Evolutionary conservation across 139 green algal species (phyloP).

Genomic region (Marvania coccoides): DNA sequence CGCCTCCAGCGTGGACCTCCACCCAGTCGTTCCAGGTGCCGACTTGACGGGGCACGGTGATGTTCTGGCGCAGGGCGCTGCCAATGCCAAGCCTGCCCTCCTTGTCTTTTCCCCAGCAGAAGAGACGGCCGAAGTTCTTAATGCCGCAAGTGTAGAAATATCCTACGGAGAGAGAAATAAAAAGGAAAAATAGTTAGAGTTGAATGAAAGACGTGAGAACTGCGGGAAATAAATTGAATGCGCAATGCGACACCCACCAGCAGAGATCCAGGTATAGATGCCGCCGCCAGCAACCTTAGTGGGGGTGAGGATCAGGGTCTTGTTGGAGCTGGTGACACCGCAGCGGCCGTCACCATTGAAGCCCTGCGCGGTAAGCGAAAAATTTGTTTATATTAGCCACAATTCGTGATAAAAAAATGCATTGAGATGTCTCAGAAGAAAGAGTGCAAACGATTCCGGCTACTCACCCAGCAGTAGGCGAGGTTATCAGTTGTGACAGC

Average conservation of each 20-base stretch:
- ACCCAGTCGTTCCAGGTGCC: not conserved
- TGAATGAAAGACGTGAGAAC: too few relatives aligned
- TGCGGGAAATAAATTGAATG: too few relatives aligned
- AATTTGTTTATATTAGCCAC: too few relatives aligned
- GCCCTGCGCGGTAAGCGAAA: too few relatives aligned
- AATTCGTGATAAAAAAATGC: too few relatives aligned
- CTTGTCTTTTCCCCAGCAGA: not conserved
- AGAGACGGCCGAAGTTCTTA: not conserved
- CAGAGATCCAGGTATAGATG: not conserved
- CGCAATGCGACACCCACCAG: too few relatives aligned
- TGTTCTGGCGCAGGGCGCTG: not conserved
- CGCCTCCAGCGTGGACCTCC: not conserved
- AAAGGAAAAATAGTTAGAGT: too few relatives aligned
- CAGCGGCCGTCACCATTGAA: not conserved
- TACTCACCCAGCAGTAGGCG: not conserved
- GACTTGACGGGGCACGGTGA: not conserved
- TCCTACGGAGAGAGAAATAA: too few relatives aligned
- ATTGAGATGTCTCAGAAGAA: too few relatives aligned
- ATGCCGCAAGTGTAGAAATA: not conserved
- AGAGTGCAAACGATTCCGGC: too few relatives aligned
- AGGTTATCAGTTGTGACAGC: not conserved
- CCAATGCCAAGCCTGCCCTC: not conserved
- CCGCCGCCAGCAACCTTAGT: not conserved
- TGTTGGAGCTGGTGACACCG: not conserved
- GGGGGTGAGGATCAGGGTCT: not conserved